A percentile compares a stretch with the other conserved stretches of the same genome.
phyloP scores from a whole-genome alignment of 345 rosid genomes.

The Syzygium oleosum region DNA sequence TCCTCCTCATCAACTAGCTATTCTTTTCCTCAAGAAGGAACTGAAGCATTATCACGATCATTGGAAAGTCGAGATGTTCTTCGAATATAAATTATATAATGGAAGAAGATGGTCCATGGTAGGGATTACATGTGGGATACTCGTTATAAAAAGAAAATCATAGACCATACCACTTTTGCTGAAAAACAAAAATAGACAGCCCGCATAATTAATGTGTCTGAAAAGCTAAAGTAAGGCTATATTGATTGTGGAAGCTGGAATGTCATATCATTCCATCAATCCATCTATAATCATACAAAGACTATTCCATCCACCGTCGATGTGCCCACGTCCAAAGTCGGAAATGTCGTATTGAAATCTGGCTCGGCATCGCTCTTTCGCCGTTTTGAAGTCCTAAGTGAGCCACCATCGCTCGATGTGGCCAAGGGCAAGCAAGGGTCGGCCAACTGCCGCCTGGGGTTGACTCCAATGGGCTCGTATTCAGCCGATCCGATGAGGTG shows the following conservation, averaged over 20 bases:
- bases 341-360: not conserved
- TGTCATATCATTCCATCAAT: no score
- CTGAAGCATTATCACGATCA: not conserved
- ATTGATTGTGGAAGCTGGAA: not conserved
- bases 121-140: not conserved
- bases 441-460: slow-evolving; percentile 15
- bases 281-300: not conserved
- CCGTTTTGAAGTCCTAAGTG: not conserved
- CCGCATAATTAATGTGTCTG: not conserved
- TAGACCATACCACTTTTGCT: not conserved
- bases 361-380: not conserved
- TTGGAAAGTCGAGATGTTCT: not conserved
- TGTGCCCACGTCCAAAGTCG: not conserved
- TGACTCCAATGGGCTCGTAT: slow-evolving; percentile 23
- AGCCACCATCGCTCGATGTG: not conserved
- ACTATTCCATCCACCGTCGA: not conserved
- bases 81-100: no score
- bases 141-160: no score
- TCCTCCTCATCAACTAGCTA: not conserved
- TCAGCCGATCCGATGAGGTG: slow-evolving; percentile 18
- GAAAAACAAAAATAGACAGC: not conserved
- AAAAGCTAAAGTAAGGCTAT: no score
- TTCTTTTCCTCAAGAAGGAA: not conserved
- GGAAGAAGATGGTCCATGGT: not conserved
- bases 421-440: slow-evolving; percentile 10